Evolutionary conservation across 2,329 filamentous ascomycete species (phyloP).

Genomic region (Fusarium burgessii): DNA sequence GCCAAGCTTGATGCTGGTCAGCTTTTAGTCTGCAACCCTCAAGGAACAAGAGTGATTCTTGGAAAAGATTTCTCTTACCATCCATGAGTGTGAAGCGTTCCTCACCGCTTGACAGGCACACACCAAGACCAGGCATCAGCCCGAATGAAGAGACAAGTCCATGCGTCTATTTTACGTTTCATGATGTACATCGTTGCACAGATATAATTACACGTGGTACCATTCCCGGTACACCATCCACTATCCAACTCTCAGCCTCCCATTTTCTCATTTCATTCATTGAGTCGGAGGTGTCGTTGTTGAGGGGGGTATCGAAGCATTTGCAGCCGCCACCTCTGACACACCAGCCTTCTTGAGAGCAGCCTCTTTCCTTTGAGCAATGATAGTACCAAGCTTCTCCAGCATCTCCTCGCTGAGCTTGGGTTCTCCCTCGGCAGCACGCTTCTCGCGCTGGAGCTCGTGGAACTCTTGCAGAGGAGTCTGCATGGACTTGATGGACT

Average conservation of each 20-base stretch:
- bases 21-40: neutral
- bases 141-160: constrained; percentile 32
- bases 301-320: constrained; percentile 36
- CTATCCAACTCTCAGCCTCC: constrained; percentile 18
- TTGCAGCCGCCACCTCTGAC: constrained; percentile 47
- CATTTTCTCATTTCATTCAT: constrained; percentile 23
- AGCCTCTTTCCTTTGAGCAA: constrained; percentile 65
- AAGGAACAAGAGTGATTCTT: neutral
- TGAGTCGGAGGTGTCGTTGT: constrained; percentile 34
- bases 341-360: constrained; percentile 55
- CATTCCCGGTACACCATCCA: constrained; percentile 30
- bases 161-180: constrained; percentile 47
- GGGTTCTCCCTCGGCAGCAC: constrained; percentile 66
- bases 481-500: constrained; percentile 56
- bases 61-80: neutral
- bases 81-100: neutral
- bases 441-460: constrained; percentile 63
- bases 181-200: constrained; percentile 51
- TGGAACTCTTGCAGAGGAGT: constrained; percentile 72
- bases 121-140: neutral
- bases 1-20: neutral
- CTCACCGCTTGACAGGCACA: neutral
- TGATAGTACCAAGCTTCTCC: constrained; percentile 71
- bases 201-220: constrained; percentile 50
- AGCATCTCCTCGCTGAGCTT: constrained; percentile 69